Conservation (phyloP, 257 asterid species). For the Oldenlandia corymbosa region DNA sequence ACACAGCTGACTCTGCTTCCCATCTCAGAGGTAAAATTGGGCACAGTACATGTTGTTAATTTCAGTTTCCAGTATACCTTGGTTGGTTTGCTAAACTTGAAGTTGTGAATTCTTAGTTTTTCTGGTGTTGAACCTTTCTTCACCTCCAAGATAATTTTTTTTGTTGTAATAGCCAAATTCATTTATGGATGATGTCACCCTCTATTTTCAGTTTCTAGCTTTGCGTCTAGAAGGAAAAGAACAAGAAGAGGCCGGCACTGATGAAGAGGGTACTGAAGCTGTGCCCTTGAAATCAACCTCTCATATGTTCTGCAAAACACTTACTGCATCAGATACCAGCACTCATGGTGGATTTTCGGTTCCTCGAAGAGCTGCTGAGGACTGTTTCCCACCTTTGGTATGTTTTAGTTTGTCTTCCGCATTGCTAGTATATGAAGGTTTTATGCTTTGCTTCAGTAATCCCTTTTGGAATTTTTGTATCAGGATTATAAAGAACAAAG, state of each 20-base stretch:
- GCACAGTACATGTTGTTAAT: background rate
- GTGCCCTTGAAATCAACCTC: slow-evolving; percentile 60
- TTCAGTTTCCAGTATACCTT: background rate
- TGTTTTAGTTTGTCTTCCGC: slow-evolving; percentile 14
- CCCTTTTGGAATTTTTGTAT: slow-evolving; percentile 14
- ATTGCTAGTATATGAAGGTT: slow-evolving; percentile 8
- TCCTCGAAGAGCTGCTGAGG: slow-evolving; percentile 99
- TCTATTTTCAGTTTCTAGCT: slow-evolving; percentile 38
- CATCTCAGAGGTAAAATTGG: slow-evolving; percentile 57
- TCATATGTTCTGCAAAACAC: slow-evolving; percentile 98
- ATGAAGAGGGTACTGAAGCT: slow-evolving; percentile 52
- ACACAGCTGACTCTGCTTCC: slow-evolving; percentile 85
- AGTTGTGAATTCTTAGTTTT: background rate
- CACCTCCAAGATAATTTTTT: background rate
- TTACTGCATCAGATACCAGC: slow-evolving; percentile 96
- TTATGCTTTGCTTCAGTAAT: background rate
- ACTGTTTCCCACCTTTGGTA: slow-evolving; percentile 98
- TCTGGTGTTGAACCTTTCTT: background rate
- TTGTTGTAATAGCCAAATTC: slow-evolving; percentile 1
- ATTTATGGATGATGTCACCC: slow-evolving; percentile 5
- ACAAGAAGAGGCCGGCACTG: slow-evolving; percentile 37
- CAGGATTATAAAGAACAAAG: slow-evolving; percentile 94
- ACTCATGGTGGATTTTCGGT: slow-evolving; percentile 99
- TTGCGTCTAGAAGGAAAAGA: slow-evolving; percentile 52
- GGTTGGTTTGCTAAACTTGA: background rate